Percentiles rank a stretch among this genome's conserved stretches.
Evolutionary conservation across 441 rosid species (phyloP).

Genomic region (Bruguiera hainesii): DNA sequence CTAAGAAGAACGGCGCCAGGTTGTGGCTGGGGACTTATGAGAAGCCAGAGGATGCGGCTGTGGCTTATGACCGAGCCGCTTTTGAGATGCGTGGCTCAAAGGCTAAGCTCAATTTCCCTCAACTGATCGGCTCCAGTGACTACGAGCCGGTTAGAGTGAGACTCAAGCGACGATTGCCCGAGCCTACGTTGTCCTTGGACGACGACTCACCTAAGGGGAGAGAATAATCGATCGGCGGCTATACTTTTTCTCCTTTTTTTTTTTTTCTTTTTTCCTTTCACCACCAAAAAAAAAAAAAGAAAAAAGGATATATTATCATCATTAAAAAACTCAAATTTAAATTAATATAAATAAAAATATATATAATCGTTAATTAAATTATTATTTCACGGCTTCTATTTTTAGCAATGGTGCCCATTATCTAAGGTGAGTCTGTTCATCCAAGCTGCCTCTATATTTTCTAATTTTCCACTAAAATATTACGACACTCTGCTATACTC

Average conservation of each 20-base stretch:
- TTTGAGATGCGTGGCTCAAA: slow-evolving; percentile 46
- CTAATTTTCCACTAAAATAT: no score
- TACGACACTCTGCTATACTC: no score
- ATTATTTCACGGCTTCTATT: no score
- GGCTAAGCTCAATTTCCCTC: slow-evolving; percentile 58
- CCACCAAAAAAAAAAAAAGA: no score
- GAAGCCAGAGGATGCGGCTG: slow-evolving; percentile 48
- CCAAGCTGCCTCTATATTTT: no score
- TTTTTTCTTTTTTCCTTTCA: no score
- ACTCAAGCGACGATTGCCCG: slow-evolving; percentile 30
- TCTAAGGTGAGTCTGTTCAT: no score
- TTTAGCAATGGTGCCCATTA: no score
- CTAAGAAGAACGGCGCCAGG: slow-evolving; percentile 39
- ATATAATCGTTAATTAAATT: no score
- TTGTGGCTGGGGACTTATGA: slow-evolving; percentile 53
- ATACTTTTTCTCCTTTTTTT: background rate
- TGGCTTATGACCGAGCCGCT: slow-evolving; percentile 53
- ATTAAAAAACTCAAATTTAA: no score
- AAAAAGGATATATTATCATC: no score
- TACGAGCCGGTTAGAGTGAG: slow-evolving; percentile 28
- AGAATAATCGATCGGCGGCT: background rate
- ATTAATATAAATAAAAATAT: no score
- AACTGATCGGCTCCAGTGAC: slow-evolving; percentile 32
- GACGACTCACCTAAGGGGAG: slow-evolving; percentile 12
- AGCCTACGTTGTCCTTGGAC: background rate